Conservation (phyloP, 768 basidiomycete genomes). For the Sutorius australiensis region DNA sequence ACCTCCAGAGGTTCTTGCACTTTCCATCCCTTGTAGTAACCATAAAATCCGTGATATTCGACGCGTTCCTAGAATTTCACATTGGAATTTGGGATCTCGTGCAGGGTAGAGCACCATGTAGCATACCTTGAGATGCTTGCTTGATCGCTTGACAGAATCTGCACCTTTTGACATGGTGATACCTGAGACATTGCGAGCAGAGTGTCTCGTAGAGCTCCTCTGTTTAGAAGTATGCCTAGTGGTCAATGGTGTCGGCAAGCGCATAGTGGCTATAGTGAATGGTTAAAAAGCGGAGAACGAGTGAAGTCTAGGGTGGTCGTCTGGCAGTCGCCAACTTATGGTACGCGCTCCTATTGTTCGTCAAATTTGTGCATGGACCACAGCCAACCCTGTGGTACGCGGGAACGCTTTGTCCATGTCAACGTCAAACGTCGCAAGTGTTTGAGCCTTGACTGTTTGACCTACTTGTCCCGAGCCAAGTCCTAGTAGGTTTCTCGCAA, state of each 20-base stretch:
- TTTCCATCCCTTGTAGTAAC: conserved; percentile 9
- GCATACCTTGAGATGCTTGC: conserved; percentile 5
- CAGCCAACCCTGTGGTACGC: background rate
- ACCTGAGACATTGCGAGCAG: conserved; percentile 10
- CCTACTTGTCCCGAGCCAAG: background rate
- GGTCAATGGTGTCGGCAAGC: conserved; percentile 9
- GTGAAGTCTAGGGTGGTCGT: background rate
- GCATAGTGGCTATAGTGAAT: conserved; percentile 9
- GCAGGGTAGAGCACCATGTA: background rate
- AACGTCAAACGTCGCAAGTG: background rate
- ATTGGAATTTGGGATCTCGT: background rate
- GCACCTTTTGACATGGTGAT: conserved; percentile 3
- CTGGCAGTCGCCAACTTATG: background rate
- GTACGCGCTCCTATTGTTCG: conserved; percentile 18
- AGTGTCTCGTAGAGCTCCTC: conserved; percentile 8
- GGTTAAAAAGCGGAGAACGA: background rate
- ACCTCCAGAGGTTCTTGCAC: conserved; percentile 30
- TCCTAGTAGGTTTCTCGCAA: background rate
- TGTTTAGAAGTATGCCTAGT: conserved; percentile 5
- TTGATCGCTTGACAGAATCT: conserved; percentile 2
- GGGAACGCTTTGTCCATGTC: conserved; percentile 6
- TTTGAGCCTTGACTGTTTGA: background rate
- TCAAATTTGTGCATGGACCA: conserved; percentile 5
- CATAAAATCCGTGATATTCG: conserved; percentile 7
- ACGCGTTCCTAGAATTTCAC: conserved; percentile 16